Percentiles rank a stretch among this genome's conserved stretches.
These are phyloP conservation scores for Hymenoscyphus repandus DNA, from an alignment of 2,329 filamentous ascomycete species.

Conservation along the genomic window DNA sequence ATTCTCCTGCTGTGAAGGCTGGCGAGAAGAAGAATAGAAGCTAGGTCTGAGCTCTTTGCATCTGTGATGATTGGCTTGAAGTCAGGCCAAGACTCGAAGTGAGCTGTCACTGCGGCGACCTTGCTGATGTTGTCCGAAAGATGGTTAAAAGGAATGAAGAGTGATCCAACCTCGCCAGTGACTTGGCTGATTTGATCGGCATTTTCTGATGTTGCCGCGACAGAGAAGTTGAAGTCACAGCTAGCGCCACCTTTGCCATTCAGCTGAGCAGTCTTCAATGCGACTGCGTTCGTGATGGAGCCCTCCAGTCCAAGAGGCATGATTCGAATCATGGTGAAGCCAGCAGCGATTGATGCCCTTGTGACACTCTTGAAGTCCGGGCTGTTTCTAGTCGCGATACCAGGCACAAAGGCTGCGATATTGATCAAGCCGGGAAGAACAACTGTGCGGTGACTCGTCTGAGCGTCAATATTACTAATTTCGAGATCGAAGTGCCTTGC, in stretches of 20 bases:
- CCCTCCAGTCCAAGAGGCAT: slow-evolving; percentile 71
- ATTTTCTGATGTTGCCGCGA: slow-evolving; percentile 68
- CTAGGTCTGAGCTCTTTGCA: slow-evolving; percentile 73
- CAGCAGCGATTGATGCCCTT: slow-evolving; percentile 67
- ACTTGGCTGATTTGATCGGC: slow-evolving; percentile 69
- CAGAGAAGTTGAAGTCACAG: slow-evolving; percentile 78
- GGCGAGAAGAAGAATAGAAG: slow-evolving; percentile 72
- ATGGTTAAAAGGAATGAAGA: slow-evolving; percentile 78
- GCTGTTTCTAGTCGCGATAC: slow-evolving; percentile 58
- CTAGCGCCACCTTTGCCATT: slow-evolving; percentile 63
- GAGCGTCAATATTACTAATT: slow-evolving; percentile 79
- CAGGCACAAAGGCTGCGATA: slow-evolving; percentile 74
- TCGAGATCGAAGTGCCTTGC: slow-evolving; percentile 82
- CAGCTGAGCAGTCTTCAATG: slow-evolving; percentile 66
- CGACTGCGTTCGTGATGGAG: slow-evolving; percentile 66
- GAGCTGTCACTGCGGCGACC: slow-evolving; percentile 71
- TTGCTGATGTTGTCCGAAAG: slow-evolving; percentile 79
- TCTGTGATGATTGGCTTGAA: slow-evolving; percentile 79
- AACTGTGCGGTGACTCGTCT: slow-evolving; percentile 78
- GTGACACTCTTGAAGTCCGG: slow-evolving; percentile 65
- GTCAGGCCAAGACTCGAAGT: slow-evolving; percentile 72
- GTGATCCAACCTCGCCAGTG: slow-evolving; percentile 67
- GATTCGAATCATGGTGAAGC: slow-evolving; percentile 75
- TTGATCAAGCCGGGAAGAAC: slow-evolving; percentile 73
- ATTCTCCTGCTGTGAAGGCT: slow-evolving; percentile 74